Base-by-base conservation (phyloP, 306 rosid genomes). In the Quillaja saponaria region DNA sequence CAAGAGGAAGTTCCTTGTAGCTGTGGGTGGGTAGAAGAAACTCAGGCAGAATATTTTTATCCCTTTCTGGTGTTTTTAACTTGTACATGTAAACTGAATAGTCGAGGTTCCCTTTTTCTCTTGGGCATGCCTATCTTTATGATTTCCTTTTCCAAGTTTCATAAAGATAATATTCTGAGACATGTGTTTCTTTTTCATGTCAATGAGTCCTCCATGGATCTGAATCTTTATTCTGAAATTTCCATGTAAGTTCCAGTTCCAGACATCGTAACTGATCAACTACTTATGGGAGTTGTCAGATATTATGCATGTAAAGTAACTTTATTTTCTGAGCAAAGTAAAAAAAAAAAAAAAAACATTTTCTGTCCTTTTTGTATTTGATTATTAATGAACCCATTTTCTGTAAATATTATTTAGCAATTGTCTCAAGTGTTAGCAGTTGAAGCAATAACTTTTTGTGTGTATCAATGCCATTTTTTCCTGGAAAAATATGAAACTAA, bases 1-100 rank as follows among this genome's bases (percentile, higher is more conserved):
- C 86, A 83, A 76, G 83, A 71, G 62, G 76, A 88, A 86, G 84
- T 86, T 82, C 72, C 67, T 92, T 58, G 77, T 86, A 40, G 89
- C 96, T 12, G 64, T 84, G 28, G 84, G 83, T 67, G 71, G 78
- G 75, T 84, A 76, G 72, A 65, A 63, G 31, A 39, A 55, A 48
- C 18, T 51, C 6, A 8, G 38, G 53, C 49, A 44, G 14, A 64
- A 67, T 58, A 37, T 48, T 58, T 49, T 16, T 44, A 64, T 55
- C 52, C 64, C 42, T 35, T 42, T 60, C 58, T 60, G 67, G 72
- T 71, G 75, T 64, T 68, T 74, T 78, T 61, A 52, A 67, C 69
- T 69, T 48, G 21, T n/a, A 55, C 69, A 33, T 55, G 65, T 28
- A 12, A 42, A 15, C 19, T 14, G 17, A 33, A 34, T 46, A 63